These are phyloP conservation scores for Naganishia antarctica DNA, from an alignment of 768 basidiomycete genomes.

Conservation along the genomic window DNA sequence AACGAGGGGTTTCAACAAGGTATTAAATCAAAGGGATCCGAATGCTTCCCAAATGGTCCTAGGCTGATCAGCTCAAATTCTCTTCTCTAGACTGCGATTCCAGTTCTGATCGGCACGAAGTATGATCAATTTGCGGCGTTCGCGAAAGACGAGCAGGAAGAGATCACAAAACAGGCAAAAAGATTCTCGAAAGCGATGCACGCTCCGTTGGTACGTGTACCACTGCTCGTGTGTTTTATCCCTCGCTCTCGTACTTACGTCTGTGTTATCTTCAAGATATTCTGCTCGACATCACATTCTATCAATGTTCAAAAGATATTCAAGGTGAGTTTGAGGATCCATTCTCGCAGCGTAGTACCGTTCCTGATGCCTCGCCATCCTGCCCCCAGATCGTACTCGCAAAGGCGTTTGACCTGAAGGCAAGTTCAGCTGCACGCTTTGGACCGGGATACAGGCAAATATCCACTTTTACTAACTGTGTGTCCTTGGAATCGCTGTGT, in stretches of 20 bases:
- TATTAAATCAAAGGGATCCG: too few species aligned
- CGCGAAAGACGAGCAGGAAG: conserved; percentile 95
- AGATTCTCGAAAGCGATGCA: conserved; percentile 99
- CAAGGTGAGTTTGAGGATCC: conserved; percentile 49
- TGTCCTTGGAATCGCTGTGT: neutral
- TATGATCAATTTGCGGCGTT: conserved; percentile 96
- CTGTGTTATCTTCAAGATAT: conserved; percentile 56
- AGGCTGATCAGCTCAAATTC: neutral
- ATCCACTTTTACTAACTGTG: neutral
- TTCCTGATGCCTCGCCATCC: neutral
- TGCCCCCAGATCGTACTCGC: conserved; percentile 47
- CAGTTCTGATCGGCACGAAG: conserved; percentile 96
- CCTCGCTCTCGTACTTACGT: neutral
- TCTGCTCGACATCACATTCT: conserved; percentile 96
- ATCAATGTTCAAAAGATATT: conserved; percentile 94
- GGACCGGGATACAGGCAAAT: neutral
- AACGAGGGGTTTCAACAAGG: conserved; percentile 98
- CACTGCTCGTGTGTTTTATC: too few species aligned
- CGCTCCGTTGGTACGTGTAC: conserved; percentile 64
- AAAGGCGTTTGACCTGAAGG: conserved; percentile 80
- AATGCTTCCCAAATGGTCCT: too few species aligned
- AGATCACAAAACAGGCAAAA: conserved; percentile 97
- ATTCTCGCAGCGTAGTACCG: neutral
- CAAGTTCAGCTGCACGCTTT: conserved; percentile 22
- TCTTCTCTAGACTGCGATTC: conserved; percentile 80